Evolutionary conservation across 495 filamentous ascomycete genomes (phyloP).

Genomic region (Lasiosphaeria hispida): DNA sequence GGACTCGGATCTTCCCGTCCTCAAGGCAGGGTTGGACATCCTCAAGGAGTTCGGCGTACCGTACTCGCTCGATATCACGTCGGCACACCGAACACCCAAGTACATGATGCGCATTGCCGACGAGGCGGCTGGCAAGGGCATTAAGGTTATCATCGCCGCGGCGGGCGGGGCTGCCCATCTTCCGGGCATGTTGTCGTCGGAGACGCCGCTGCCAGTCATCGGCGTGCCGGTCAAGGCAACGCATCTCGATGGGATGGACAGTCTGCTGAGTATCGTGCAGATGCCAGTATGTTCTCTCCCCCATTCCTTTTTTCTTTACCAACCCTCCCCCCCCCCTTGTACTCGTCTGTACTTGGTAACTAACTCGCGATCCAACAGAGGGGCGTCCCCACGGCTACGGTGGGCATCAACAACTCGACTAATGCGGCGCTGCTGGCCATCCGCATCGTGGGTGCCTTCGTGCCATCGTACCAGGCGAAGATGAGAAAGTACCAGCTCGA

Average conservation of each 20-base stretch:
- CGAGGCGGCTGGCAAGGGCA: slow-evolving; percentile 61
- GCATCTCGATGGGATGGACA: slow-evolving; percentile 84
- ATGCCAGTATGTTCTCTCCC: slow-evolving; percentile 62
- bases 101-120: slow-evolving; percentile 77
- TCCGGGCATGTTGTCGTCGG: slow-evolving; percentile 86
- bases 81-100: slow-evolving; percentile 86
- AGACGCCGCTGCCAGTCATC: slow-evolving; percentile 87
- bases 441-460: slow-evolving; percentile 71
- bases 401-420: slow-evolving; percentile 89
- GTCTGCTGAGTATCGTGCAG: slow-evolving; percentile 84
- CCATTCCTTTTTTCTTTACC: neutral
- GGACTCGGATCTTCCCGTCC: slow-evolving; percentile 81
- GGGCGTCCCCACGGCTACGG: slow-evolving; percentile 82
- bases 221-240: slow-evolving; percentile 89
- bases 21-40: slow-evolving; percentile 73
- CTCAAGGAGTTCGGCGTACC: slow-evolving; percentile 74
- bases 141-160: slow-evolving; percentile 92
- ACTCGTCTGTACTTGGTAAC: neutral
- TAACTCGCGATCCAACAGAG: slow-evolving; percentile 26
- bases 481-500: slow-evolving; percentile 64
- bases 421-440: slow-evolving; percentile 91
- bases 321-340: no score
- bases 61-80: slow-evolving; percentile 79
- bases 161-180: slow-evolving; percentile 91
- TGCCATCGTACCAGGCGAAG: slow-evolving; percentile 56